Evolutionary conservation across 1,284 basidiomycete species (phyloP), one percentile per base, ranked within the genome.

Genomic region (Ustilago cynodontis): DNA sequence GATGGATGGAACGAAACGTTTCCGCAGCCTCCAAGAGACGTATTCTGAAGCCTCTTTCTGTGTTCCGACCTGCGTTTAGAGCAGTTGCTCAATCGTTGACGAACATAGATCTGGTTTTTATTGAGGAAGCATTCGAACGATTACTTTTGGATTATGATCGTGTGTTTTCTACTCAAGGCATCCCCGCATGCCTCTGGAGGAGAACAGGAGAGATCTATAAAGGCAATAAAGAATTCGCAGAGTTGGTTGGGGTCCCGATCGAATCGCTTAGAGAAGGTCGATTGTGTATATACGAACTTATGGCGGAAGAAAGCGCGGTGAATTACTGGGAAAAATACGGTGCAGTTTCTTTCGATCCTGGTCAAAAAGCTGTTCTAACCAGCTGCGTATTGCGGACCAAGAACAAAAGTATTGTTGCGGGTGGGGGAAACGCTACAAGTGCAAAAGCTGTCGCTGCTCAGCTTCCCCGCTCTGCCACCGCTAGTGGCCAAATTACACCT

Each of bases 161-260:
- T 39, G 93, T 96, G 0, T 95, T 98, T 86, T 72, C 68, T 43
- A 85, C 84, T 18, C 81, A 83, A 91, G 95, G 94, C 49, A 94
- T 98, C 10, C 97, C 97, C 0, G 94, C 94, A 0, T 99, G 96
- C 80, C 89, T 99, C 7, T 99, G 96, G 97, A 89, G 95, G 31
- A 88, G 96, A 53, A 98, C 96, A 1, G 97, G 97, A 28, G 95
- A 99, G 87, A 98, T 99, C 69, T 98, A 98, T 62, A 89, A 98
- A 95, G 87, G 96, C 91, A 99, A 99, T 85, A 91, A 94, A 69
- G 95, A 98, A 87, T 96, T 96, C 86, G 92, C 93, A 3, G 93
- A 94, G 80, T 88, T 96, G 2, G 92, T 95, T 7, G 93, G 93
- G 2, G 89, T 94, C 1, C 92, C 93, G 70, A 92, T 93, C 31